Evolutionary conservation across 2,329 filamentous ascomycete genomes (phyloP).

Genomic region (Aspergillus aculeatinus): DNA sequence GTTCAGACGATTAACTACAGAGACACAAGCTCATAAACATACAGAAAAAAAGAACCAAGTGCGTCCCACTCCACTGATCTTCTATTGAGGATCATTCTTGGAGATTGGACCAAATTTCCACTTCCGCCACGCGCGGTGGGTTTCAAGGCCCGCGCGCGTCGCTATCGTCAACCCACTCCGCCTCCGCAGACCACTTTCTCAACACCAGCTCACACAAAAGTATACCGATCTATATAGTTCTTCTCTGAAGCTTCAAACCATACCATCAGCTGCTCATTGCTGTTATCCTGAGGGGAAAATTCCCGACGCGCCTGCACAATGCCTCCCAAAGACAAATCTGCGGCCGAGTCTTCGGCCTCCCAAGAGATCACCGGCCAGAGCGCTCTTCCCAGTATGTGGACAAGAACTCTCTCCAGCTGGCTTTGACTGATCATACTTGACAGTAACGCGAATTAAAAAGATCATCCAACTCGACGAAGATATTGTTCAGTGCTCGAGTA

Average conservation of each 20-base stretch:
- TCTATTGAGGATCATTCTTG: neutral
- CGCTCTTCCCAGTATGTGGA: conserved; percentile 73
- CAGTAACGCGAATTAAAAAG: conserved; percentile 93
- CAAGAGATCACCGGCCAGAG: conserved; percentile 83
- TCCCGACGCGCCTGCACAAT: conserved; percentile 49
- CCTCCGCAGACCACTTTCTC: neutral
- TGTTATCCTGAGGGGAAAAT: neutral
- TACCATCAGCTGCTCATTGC: neutral
- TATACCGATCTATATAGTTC: neutral
- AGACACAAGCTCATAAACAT: neutral
- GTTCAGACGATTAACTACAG: no score
- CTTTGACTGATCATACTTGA: neutral
- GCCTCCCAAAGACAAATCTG: conserved; percentile 76
- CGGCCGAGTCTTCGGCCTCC: conserved; percentile 68
- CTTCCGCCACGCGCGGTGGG: conserved; percentile 9
- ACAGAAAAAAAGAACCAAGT: no score
- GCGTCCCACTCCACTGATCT: neutral
- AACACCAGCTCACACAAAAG: neutral
- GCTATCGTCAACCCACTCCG: neutral
- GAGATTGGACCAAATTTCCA: neutral
- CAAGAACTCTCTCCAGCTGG: neutral
- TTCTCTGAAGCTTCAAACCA: neutral
- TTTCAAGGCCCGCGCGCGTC: conserved; percentile 10
- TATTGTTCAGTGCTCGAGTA: conserved; percentile 82
- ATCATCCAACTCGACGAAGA: conserved; percentile 88